Base-by-base conservation (phyloP, 305 asterid species). In the Rubia occidens region DNA sequence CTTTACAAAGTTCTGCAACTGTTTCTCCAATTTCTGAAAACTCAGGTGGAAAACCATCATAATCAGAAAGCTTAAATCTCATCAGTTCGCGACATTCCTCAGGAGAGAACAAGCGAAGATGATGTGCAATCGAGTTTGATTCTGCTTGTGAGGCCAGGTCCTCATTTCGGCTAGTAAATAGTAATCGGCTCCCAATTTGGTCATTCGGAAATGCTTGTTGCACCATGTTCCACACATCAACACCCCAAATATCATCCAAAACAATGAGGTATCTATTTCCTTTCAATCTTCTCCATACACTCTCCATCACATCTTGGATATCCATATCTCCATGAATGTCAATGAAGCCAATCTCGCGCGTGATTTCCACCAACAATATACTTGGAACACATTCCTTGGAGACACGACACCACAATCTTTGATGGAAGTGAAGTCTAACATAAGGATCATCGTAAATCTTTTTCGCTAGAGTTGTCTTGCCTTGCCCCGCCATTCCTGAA, bases 401-500 rank as follows among this genome's bases (percentile, higher is more conserved):
- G 14, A 68, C 43, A 64, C 4, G 13, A 35, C 71, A 72, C 77
- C 70, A 69, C 13, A 67, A 72, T 20, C 0, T 24, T 32, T 5
- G 17, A 17, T 58, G 51, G 45, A 73, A 77, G 35, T 69, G 14
- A 17, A 2, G 6, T 1, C 9, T 4, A 21, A 65, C 9, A 18
- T 11, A 13, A 17, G 66, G 64, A 24, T 54, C 47, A 20, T 58
- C 4, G 42, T 39, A 72, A 9, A 77, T 11, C 24, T n/a, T 59
- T 47, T 29, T 42, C 0, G 80, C 80, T 10, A 77, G 51, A n/a
- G 78, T 65, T 5, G 78, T 78, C 64, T 74, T 70, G 1, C 78
- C 78, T 9, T 32, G 4, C 5, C 76, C 81, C 15, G 74, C 58
- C 81, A 74, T 72, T 26, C 80, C 78, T n/a, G 60, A 68, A 55